phyloP scores from a whole-genome alignment of 441 rosid species.

The Erodium moschatum region DNA sequence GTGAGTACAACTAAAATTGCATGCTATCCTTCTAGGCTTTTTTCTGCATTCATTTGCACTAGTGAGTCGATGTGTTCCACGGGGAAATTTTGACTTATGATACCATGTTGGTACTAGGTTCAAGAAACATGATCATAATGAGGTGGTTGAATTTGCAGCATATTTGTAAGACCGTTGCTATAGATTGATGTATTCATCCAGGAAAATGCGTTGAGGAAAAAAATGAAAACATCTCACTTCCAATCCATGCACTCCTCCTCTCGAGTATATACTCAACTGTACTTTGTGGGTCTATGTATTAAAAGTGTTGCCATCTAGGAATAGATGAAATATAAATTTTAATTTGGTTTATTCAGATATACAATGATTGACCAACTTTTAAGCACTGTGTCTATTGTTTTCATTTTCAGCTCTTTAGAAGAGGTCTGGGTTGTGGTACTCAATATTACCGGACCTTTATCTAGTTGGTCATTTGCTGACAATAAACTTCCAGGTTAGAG shows the following conservation, averaged over 20 bases:
- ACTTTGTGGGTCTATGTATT: too few relatives aligned
- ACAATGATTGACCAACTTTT: neutral
- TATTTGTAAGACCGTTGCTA: neutral
- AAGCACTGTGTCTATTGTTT: neutral
- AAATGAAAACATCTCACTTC: neutral
- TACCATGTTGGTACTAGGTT: neutral
- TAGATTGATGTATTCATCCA: neutral
- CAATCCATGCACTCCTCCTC: neutral
- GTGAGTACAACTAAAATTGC: conserved; percentile 36
- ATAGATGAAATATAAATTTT: neutral
- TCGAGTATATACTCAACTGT: too few relatives aligned
- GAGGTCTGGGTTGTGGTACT: conserved; percentile 93
- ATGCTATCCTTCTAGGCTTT: neutral
- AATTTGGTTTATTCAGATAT: neutral
- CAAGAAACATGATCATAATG: neutral
- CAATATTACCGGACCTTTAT: conserved; percentile 85
- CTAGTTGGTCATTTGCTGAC: conserved; percentile 89
- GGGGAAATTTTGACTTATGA: neutral
- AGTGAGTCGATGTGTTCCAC: neutral
- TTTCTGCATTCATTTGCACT: neutral
- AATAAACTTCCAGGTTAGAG: conserved; percentile 53
- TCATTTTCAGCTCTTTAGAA: conserved; percentile 56
- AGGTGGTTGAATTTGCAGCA: neutral
- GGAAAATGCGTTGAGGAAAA: neutral
- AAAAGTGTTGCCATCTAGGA: neutral